A percentile compares a stretch with the other conserved stretches of the same genome.
Evolutionary conservation across 164 flowering plant species (phyloP).

Genomic region (Buxus sempervirens): DNA sequence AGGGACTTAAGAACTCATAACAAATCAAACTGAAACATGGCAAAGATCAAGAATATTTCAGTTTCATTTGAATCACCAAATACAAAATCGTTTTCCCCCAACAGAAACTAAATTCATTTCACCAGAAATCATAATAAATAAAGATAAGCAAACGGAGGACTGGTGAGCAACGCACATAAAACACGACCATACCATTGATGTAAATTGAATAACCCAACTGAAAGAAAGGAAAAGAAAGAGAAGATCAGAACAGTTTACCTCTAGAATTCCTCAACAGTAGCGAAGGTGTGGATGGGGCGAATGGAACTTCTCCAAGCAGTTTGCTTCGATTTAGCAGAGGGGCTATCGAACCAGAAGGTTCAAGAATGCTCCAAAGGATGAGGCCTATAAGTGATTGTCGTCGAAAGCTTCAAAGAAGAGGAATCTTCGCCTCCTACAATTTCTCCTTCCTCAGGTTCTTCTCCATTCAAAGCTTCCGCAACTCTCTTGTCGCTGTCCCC

Average conservation of each 20-base stretch:
- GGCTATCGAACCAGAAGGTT: constrained; percentile 96
- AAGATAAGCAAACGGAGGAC: no score
- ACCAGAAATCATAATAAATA: no score
- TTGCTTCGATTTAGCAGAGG: constrained; percentile 55
- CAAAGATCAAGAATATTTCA: no score
- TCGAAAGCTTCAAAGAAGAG: no score
- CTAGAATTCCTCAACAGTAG: constrained; percentile 54
- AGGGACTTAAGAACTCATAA: no score
- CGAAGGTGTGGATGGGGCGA: constrained; percentile 59
- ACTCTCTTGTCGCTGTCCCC: not conserved
- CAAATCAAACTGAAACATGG: no score
- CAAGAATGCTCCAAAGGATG: constrained; percentile 28
- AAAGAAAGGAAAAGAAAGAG: not conserved
- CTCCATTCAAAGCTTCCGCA: constrained; percentile 7
- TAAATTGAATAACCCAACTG: no score
- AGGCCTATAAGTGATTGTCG: constrained; percentile 16
- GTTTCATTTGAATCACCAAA: no score
- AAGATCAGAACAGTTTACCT: constrained; percentile 33
- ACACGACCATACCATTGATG: no score
- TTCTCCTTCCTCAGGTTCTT: constrained; percentile 68
- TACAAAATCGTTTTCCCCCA: no score
- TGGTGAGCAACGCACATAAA: no score
- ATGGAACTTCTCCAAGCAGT: constrained; percentile 17
- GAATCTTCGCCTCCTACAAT: constrained; percentile 39
- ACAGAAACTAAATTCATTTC: no score